Percentiles rank a stretch among this genome's conserved stretches.
phyloP scores from a whole-genome alignment of 2,329 filamentous ascomycete genomes.

The Colletotrichum lentis region DNA sequence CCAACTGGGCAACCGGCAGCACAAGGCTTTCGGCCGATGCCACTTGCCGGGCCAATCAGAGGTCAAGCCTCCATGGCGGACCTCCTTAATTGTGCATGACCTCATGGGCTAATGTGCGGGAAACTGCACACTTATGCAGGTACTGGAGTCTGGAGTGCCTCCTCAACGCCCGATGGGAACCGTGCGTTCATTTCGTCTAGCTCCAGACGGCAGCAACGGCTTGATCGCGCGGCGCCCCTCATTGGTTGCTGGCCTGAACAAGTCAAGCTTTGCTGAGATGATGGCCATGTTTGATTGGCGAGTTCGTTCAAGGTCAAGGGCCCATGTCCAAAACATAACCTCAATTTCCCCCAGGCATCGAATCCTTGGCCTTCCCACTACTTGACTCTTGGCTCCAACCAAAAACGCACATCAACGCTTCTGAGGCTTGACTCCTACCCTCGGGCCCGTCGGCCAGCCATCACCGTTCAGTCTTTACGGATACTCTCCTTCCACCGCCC shows the following conservation, averaged over 20 bases:
- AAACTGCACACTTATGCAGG: slow-evolving; percentile 37
- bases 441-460: slow-evolving; percentile 14
- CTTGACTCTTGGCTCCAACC: not conserved
- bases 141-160: slow-evolving; percentile 11
- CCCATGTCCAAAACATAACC: slow-evolving; percentile 12
- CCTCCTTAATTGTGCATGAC: slow-evolving; percentile 19
- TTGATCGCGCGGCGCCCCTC: slow-evolving; percentile 23
- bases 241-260: slow-evolving; percentile 27
- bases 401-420: not conserved
- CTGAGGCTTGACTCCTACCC: slow-evolving; percentile 5
- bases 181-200: slow-evolving; percentile 36
- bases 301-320: slow-evolving; percentile 2
- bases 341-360: slow-evolving; percentile 32
- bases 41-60: slow-evolving; percentile 3
- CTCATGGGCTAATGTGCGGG: slow-evolving; percentile 6
- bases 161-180: not conserved
- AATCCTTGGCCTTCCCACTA: slow-evolving; percentile 18
- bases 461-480: slow-evolving; percentile 4
- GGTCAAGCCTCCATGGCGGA: not conserved
- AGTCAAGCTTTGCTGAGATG: slow-evolving; percentile 38
- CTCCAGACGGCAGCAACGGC: slow-evolving; percentile 13
- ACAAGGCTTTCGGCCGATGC: not conserved
- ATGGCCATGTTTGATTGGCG: slow-evolving; percentile 35
- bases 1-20: slow-evolving; percentile 6
- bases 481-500: not conserved